A percentile compares a stretch with the other conserved stretches of the same genome.
These are phyloP conservation scores for Moricandia moricandioides DNA, from an alignment of 345 rosid species.

Conservation along the genomic window DNA sequence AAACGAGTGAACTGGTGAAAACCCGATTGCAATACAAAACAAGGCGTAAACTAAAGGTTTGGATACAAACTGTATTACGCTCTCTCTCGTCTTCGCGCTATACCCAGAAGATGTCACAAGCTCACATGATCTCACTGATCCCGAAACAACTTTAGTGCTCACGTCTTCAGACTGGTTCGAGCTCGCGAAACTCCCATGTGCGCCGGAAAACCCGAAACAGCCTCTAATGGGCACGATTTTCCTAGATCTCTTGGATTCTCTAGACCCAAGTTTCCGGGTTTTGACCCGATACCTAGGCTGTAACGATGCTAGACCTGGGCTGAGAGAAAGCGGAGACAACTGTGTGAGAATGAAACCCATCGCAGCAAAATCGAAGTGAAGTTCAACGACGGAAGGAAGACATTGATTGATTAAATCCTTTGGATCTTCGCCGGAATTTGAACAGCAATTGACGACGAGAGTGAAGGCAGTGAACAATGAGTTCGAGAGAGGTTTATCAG, in stretches of 20 bases:
- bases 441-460: constrained; percentile 1
- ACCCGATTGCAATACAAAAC: constrained; percentile 64
- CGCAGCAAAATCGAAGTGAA: constrained; percentile 30
- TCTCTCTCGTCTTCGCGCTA: constrained; percentile 25
- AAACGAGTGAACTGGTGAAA: constrained; percentile 46
- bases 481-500: constrained; percentile 30
- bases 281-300: constrained; percentile 30
- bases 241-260: constrained; percentile 7
- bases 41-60: constrained; percentile 52
- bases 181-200: constrained; percentile 23
- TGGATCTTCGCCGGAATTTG: constrained; percentile 14
- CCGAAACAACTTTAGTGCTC: background rate
- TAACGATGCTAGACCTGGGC: constrained; percentile 26
- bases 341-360: constrained; percentile 54
- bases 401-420: background rate
- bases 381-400: background rate
- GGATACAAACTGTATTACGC: constrained; percentile 36
- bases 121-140: constrained; percentile 22
- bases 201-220: constrained; percentile 28
- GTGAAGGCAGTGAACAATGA: constrained; percentile 14
- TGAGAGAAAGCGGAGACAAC: constrained; percentile 33
- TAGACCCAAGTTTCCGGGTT: constrained; percentile 25
- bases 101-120: constrained; percentile 24
- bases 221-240: constrained; percentile 28
- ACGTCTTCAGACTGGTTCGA: constrained; percentile 18